Evolutionary conservation across 2,329 filamentous ascomycete genomes (phyloP).

Genomic region (Botrytis elliptica): DNA sequence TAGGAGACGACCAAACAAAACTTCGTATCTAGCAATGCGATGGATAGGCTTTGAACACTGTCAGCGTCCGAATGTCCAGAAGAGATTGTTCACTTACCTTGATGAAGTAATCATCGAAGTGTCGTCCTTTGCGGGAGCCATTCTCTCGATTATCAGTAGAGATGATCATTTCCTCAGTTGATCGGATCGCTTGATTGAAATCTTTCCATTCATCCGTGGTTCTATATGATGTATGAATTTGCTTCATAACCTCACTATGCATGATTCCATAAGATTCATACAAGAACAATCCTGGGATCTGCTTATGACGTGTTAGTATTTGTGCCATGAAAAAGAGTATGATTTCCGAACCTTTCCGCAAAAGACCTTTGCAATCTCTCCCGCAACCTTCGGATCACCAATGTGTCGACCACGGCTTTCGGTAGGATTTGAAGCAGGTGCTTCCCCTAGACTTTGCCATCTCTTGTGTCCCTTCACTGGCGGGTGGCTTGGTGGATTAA

Average conservation of each 20-base stretch:
- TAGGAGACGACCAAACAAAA: conserved; percentile 80
- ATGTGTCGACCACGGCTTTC: conserved; percentile 49
- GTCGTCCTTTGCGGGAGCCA: conserved; percentile 71
- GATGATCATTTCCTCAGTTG: conserved; percentile 71
- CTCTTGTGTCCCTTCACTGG: conserved; percentile 42
- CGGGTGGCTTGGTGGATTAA: conserved; percentile 15
- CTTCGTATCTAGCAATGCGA: conserved; percentile 83
- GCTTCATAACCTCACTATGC: conserved; percentile 80
- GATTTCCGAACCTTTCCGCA: conserved; percentile 50
- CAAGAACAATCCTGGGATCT: conserved; percentile 79
- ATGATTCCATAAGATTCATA: conserved; percentile 93
- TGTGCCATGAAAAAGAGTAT: background rate
- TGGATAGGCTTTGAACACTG: conserved; percentile 71
- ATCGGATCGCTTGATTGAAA: conserved; percentile 83
- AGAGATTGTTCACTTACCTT: conserved; percentile 57
- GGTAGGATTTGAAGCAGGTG: conserved; percentile 39
- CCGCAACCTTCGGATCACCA: conserved; percentile 58
- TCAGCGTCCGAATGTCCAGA: conserved; percentile 13
- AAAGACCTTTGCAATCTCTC: conserved; percentile 61
- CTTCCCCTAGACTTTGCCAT: conserved; percentile 46
- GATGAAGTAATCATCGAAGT: conserved; percentile 81
- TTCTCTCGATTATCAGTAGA: conserved; percentile 64
- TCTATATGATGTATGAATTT: conserved; percentile 67
- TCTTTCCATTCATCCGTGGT: conserved; percentile 71
- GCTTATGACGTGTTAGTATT: conserved; percentile 4